A percentile compares a stretch with the other conserved stretches of the same genome.
phyloP scores from a whole-genome alignment of 768 basidiomycete species.

The Neoboletus subvelutipes region DNA sequence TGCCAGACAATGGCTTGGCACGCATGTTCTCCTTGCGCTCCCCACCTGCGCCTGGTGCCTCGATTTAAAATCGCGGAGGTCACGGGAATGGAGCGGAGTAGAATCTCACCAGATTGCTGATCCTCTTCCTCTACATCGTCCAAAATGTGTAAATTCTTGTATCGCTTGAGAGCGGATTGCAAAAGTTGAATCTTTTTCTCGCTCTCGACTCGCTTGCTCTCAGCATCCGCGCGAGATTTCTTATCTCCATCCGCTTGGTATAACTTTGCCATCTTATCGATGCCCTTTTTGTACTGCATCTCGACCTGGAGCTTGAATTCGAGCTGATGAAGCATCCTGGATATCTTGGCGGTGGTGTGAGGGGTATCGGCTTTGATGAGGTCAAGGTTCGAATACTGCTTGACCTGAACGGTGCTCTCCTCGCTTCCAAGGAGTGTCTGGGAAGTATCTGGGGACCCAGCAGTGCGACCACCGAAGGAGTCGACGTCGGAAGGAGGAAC shows the following conservation, averaged over 20 bases:
- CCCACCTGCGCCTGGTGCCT: constrained; percentile 57
- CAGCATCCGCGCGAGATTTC: constrained; percentile 89
- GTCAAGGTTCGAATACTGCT: constrained; percentile 84
- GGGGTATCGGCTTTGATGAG: constrained; percentile 97
- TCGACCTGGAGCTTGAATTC: constrained; percentile 99
- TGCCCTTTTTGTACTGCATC: constrained; percentile 95
- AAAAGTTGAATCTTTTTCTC: constrained; percentile 96
- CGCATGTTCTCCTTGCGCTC: constrained; percentile 92
- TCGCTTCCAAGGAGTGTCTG: constrained; percentile 40
- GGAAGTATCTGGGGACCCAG: constrained; percentile 40
- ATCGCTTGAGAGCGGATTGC: constrained; percentile 88
- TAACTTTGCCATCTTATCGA: constrained; percentile 98
- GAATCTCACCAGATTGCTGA: constrained; percentile 53
- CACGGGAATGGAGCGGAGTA: neutral
- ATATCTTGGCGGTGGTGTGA: constrained; percentile 93
- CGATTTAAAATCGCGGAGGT: constrained; percentile 27
- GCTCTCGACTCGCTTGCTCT: constrained; percentile 90
- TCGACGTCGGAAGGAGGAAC: constrained; percentile 56
- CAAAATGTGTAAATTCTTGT: constrained; percentile 93
- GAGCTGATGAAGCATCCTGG: constrained; percentile 95
- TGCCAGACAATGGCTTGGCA: constrained; percentile 91
- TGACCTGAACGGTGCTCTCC: constrained; percentile 47
- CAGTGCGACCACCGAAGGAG: constrained; percentile 33
- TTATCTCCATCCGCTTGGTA: constrained; percentile 98
- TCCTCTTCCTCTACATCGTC: constrained; percentile 90